Evolutionary conservation across 148 eudicot genomes (phyloP), one percentile per base, ranked within the genome.

Genomic region (Rhododendron ferrugineum): DNA sequence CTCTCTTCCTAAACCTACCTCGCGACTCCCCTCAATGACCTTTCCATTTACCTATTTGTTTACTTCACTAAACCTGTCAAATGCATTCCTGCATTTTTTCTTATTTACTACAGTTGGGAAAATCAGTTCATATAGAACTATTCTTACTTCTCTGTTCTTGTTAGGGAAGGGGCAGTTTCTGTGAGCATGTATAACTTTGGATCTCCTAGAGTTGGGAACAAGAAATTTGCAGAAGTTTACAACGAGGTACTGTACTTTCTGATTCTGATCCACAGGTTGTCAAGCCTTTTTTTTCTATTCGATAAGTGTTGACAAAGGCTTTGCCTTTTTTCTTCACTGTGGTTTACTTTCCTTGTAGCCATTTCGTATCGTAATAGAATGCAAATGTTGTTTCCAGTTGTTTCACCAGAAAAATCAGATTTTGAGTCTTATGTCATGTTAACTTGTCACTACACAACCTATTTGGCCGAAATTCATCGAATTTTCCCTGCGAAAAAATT

Each of bases 181-280:
- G 93, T 97, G 88, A 95, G 96, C 44, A 97, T 97, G 99, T 97
- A 97, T 68, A 97, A 97, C 86, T 97, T 95, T 85, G 99, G 99
- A 89, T 97, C 99, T 81, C 99, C 99, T 2, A 92, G 99, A 91
- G 99, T 97, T 85, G 99, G 99, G 82, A 97, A 97, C 90, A 95
- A 88, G 86, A 89, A 82, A 84, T 97, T 97, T 85, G 95, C 99
- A 40, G 95, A 97, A 73, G 89, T 94, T 83, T 97, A 97, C 86
- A 97, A 97, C 62, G 88, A 97, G 98, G 99, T 94, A 93, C 86
- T 46, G 81, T 79, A 64, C 62, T 15, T 15, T 40, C 37, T 58
- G 44, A 28, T 54, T 84, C 30, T 66, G 32, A 52, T 52, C 62
- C 16, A 5, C 0, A 42, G 34, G 49, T 50, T 74, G 70, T 47